Evolutionary conservation across 169 alveolate genomes (phyloP), one percentile per base, ranked within the genome.

Genomic region (Plasmodium sp.): DNA sequence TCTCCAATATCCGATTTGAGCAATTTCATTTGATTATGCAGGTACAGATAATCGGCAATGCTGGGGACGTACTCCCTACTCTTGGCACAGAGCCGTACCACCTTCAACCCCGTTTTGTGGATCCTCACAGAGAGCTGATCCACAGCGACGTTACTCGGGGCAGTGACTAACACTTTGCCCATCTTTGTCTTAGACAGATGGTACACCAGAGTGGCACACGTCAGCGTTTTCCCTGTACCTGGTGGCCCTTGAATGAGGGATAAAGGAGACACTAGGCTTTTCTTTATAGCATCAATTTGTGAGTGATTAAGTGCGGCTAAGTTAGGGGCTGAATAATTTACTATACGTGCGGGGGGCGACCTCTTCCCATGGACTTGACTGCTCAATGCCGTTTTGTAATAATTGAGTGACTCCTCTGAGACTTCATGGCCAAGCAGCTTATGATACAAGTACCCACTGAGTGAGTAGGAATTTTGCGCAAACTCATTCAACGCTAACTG

Each of bases 201-300:
- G 95, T 98, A 98, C 12, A 99, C 99, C 41, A 99, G 95, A 1
- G 99, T 98, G 4, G 99, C 99, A 58, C 98, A 97, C 12, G 99
- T 98, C 48, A 98, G 98, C 0, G 99, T 99, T 94, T 99, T 99
- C 9, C 99, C 99, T 51, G 99, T 99, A 1, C 99, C 99, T 34
- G 99, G 99, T 27, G 99, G 99, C 3, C 99, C 99, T 84, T 99
- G 99, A 22, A 98, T 98, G 22, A 99, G 96, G 22, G 99, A 82
- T 33, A 99, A 93, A 0, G 99, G 99, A 3, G 98, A 96, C 71
- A 95, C 94, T 45, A 99, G 92, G 0, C 99, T 99, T 83, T 97
- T 98, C 91, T 98, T 97, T 34, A 98, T 98, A 5, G 99, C 99
- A 84, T 97, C 97, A 75, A 94, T 96, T 95, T 99, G 98, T 74